A percentile compares a stretch with the other conserved stretches of the same genome.
Evolutionary conservation across 139 green algal species (phyloP).

Genomic region (Nannochloris sp.): DNA sequence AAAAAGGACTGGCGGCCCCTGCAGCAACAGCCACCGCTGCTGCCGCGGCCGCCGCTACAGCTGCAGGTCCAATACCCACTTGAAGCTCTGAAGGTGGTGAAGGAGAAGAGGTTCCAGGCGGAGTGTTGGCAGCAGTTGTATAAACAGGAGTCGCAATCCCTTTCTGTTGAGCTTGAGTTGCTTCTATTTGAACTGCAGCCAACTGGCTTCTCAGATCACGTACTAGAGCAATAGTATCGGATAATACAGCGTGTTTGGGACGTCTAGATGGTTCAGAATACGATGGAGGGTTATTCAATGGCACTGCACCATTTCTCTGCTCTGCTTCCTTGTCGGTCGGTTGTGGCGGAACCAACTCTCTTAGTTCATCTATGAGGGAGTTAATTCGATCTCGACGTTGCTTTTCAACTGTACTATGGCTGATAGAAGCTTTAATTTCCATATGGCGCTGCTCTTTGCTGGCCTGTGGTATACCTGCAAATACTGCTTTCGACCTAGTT

Average conservation of each 20-base stretch:
- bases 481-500: no score
- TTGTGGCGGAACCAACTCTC: slow-evolving; percentile 32
- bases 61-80: background rate
- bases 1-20: background rate
- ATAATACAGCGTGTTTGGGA: slow-evolving; percentile 63
- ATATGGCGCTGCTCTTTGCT: no score
- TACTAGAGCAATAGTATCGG: slow-evolving; percentile 61
- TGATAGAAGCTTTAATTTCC: slow-evolving; percentile 12
- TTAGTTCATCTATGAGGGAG: slow-evolving; percentile 58
- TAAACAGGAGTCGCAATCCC: no score
- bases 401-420: slow-evolving; percentile 75
- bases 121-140: background rate
- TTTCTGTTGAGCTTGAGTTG: background rate
- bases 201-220: slow-evolving; percentile 39
- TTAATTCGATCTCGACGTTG: slow-evolving; percentile 73
- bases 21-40: background rate
- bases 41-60: background rate
- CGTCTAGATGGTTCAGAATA: slow-evolving; percentile 8
- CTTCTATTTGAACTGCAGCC: background rate
- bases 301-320: background rate
- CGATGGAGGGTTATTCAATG: background rate
- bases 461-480: no score
- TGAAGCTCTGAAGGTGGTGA: background rate
- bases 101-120: background rate
- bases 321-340: background rate